Percentiles rank a stretch among this genome's conserved stretches.
phyloP scores from a whole-genome alignment of 352 stramenopile species.

The Phytophthora vignae region DNA sequence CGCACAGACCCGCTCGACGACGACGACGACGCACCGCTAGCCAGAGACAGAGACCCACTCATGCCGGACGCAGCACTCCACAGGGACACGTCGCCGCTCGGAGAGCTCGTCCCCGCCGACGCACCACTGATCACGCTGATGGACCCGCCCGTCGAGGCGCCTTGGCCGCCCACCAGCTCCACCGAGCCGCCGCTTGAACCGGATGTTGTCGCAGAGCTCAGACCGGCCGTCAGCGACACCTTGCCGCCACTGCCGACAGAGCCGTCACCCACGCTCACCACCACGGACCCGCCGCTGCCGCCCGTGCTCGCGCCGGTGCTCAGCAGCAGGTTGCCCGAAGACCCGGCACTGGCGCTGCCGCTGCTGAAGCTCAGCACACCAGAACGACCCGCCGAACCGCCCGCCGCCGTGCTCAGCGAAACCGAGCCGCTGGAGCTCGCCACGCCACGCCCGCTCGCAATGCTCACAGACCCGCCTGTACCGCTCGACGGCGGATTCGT shows the following conservation, averaged over 20 bases:
- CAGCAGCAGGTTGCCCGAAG: conserved; percentile 16
- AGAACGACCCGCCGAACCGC: conserved; percentile 14
- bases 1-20: conserved; percentile 22
- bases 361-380: conserved; percentile 14
- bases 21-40: conserved; percentile 7
- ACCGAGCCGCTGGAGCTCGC: conserved; percentile 27
- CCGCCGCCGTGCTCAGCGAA: conserved; percentile 13
- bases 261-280: conserved; percentile 17
- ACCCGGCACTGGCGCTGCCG: conserved; percentile 12
- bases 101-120: background rate
- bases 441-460: conserved; percentile 29
- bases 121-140: background rate
- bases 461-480: conserved; percentile 13
- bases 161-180: conserved; percentile 11
- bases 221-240: conserved; percentile 23
- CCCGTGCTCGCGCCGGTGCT: conserved; percentile 14
- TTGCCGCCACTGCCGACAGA: conserved; percentile 12
- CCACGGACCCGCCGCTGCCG: conserved; percentile 4
- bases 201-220: background rate
- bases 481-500: background rate
- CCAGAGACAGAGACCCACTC: conserved; percentile 2
- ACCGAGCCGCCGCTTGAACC: conserved; percentile 14
- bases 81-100: conserved; percentile 12
- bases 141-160: background rate
- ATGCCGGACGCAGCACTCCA: conserved; percentile 7